Conservation (phyloP, 2,329 filamentous ascomycete species). For the Colletotrichum tofieldiae region DNA sequence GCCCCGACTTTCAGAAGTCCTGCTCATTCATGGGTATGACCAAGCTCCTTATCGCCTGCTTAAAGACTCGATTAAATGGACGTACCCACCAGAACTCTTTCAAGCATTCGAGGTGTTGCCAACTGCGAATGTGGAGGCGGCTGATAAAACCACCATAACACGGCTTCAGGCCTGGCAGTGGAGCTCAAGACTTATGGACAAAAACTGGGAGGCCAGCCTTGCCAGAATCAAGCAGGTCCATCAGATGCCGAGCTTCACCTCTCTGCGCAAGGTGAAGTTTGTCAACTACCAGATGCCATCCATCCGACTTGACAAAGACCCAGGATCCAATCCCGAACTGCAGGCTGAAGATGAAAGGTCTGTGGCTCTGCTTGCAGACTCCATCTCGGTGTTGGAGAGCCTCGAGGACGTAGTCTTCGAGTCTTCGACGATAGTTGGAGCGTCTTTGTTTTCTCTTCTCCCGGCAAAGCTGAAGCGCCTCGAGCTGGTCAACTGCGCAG, state of each 20-base stretch:
- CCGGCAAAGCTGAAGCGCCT: slow-evolving; percentile 78
- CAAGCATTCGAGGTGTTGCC: slow-evolving; percentile 67
- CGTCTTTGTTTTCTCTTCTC: slow-evolving; percentile 77
- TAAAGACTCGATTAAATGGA: slow-evolving; percentile 75
- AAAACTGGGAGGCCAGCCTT: slow-evolving; percentile 51
- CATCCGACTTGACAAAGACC: slow-evolving; percentile 52
- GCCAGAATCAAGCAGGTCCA: slow-evolving; percentile 70
- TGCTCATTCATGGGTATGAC: slow-evolving; percentile 81
- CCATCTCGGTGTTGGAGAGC: slow-evolving; percentile 68
- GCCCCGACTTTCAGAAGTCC: slow-evolving; percentile 77
- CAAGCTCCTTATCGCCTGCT: slow-evolving; percentile 75
- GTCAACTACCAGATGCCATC: slow-evolving; percentile 76
- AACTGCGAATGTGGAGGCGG: slow-evolving; percentile 59
- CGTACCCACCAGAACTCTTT: slow-evolving; percentile 78
- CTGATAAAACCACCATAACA: slow-evolving; percentile 52
- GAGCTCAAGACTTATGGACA: slow-evolving; percentile 68
- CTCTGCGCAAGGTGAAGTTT: slow-evolving; percentile 70
- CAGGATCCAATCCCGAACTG: slow-evolving; percentile 59
- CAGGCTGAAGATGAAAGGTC: slow-evolving; percentile 52
- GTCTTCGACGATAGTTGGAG: slow-evolving; percentile 80
- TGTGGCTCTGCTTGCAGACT: slow-evolving; percentile 60
- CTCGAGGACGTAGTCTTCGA: slow-evolving; percentile 81
- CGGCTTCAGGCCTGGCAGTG: slow-evolving; percentile 72
- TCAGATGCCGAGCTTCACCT: slow-evolving; percentile 68
- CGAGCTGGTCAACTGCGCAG: slow-evolving; percentile 84